Conservation (phyloP, 2,329 filamentous ascomycete genomes). For the Aulographum hederae region DNA sequence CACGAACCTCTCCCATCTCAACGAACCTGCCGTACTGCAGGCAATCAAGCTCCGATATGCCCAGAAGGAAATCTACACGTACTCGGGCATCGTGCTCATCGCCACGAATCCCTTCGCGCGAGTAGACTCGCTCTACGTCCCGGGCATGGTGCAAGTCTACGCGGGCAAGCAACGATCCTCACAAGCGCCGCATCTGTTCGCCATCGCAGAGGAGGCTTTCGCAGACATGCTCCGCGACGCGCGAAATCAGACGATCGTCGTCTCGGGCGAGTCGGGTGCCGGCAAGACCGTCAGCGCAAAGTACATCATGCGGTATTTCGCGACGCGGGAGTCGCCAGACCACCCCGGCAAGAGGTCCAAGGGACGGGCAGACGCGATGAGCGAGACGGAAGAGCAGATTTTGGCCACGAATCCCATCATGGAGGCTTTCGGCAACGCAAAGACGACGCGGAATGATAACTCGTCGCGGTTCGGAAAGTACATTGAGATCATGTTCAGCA, state of each 20-base stretch:
- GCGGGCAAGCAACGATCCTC: constrained; percentile 92
- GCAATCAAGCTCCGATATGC: constrained; percentile 92
- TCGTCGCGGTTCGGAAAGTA: constrained; percentile 98
- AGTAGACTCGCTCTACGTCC: constrained; percentile 94
- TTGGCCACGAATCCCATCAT: constrained; percentile 97
- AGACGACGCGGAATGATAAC: constrained; percentile 99
- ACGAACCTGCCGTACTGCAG: constrained; percentile 94
- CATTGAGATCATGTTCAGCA: constrained; percentile 98
- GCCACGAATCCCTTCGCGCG: constrained; percentile 95
- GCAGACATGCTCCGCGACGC: constrained; percentile 97
- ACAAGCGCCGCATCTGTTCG: constrained; percentile 93
- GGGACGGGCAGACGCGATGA: constrained; percentile 64
- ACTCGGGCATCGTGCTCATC: constrained; percentile 96
- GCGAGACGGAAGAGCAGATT: constrained; percentile 96
- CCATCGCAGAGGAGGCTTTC: constrained; percentile 97
- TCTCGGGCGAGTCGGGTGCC: constrained; percentile 97
- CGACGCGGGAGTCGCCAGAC: constrained; percentile 85
- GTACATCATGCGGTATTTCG: constrained; percentile 99
- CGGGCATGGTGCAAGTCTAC: constrained; percentile 99
- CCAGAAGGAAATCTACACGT: constrained; percentile 99
- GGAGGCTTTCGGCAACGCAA: constrained; percentile 98
- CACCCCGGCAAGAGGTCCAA: constrained; percentile 63
- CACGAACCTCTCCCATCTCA: constrained; percentile 92
- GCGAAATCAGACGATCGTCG: constrained; percentile 95
- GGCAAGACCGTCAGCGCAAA: constrained; percentile 99